Percentiles rank a stretch among this genome's conserved stretches.
Evolutionary conservation across 768 basidiomycete genomes (phyloP).

Genomic region (Holtermanniella nyarrowii): DNA sequence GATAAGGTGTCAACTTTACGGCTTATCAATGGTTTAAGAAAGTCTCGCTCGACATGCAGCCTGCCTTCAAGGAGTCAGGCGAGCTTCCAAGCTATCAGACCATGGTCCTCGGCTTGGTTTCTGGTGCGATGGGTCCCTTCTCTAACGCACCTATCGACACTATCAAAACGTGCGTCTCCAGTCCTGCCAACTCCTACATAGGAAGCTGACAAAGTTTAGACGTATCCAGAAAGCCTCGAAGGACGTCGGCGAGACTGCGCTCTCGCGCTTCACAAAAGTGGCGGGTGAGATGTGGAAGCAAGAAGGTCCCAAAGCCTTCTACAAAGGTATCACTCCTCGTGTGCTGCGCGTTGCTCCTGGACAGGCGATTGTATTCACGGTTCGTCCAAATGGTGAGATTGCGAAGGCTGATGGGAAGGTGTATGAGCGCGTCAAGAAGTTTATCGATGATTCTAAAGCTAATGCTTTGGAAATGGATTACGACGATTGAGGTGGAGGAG

Average conservation of each 20-base stretch:
- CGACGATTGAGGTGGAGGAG: too few relatives aligned
- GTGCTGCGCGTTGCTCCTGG: slow-evolving; percentile 94
- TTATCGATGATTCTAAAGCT: slow-evolving; percentile 56
- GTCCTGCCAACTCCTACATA: neutral
- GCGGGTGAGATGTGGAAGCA: slow-evolving; percentile 84
- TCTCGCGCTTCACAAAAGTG: slow-evolving; percentile 68
- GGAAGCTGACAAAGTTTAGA: slow-evolving; percentile 28
- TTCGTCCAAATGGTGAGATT: slow-evolving; percentile 9
- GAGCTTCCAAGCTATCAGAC: slow-evolving; percentile 92
- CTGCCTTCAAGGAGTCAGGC: slow-evolving; percentile 47
- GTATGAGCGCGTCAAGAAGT: slow-evolving; percentile 72
- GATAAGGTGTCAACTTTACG: slow-evolving; percentile 84
- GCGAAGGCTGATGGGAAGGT: slow-evolving; percentile 40
- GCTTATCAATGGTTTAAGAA: slow-evolving; percentile 96
- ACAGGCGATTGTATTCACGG: slow-evolving; percentile 85
- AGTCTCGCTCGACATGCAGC: slow-evolving; percentile 64
- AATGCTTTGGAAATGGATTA: slow-evolving; percentile 9
- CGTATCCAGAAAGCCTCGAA: slow-evolving; percentile 79
- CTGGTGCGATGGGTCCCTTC: slow-evolving; percentile 96
- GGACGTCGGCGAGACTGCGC: slow-evolving; percentile 60
- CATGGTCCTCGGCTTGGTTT: slow-evolving; percentile 87
- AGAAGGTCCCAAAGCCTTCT: slow-evolving; percentile 83
- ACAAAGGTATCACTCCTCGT: slow-evolving; percentile 96
- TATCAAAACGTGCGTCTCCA: slow-evolving; percentile 62
- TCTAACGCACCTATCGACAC: slow-evolving; percentile 72